phyloP scores from a whole-genome alignment of 768 basidiomycete species.

The Sporobolomyces roseus region DNA sequence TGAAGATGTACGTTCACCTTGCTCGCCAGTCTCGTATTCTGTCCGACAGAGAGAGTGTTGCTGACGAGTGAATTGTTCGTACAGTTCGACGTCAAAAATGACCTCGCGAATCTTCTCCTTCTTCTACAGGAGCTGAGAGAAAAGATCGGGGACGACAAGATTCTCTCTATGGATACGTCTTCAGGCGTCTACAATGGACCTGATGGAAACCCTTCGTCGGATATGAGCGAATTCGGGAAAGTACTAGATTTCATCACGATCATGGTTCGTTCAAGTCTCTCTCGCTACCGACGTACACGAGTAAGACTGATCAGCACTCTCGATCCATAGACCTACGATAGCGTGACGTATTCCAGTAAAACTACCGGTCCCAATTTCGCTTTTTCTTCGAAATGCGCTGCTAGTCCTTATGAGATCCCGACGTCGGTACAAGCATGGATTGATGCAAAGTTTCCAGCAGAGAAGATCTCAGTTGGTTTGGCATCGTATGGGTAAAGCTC shows the following conservation, averaged over 20 bases:
- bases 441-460: conserved; percentile 28
- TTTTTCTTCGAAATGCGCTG: not conserved
- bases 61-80: not conserved
- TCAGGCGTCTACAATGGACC: not conserved
- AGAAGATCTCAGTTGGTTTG: conserved; percentile 27
- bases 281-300: too few relatives aligned
- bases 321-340: conserved; percentile 33
- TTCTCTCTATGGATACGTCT: conserved; percentile 15
- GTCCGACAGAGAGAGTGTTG: too few relatives aligned
- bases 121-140: conserved; percentile 15
- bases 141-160: conserved; percentile 26
- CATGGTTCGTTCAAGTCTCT: too few relatives aligned
- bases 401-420: not conserved
- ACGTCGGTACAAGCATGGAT: conserved; percentile 17
- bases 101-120: conserved; percentile 17
- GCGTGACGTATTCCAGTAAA: not conserved
- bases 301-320: too few relatives aligned
- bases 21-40: not conserved
- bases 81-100: conserved; percentile 24
- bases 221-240: conserved; percentile 23
- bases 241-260: conserved; percentile 24
- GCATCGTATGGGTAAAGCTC: conserved; percentile 4
- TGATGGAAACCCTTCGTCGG: conserved; percentile 2
- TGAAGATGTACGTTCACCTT: conserved; percentile 1
- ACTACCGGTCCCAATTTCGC: conserved; percentile 29